Percentiles rank a stretch among this genome's conserved stretches.
Evolutionary conservation across 495 filamentous ascomycete genomes (phyloP).

Genomic region (Neurospora pannonica): DNA sequence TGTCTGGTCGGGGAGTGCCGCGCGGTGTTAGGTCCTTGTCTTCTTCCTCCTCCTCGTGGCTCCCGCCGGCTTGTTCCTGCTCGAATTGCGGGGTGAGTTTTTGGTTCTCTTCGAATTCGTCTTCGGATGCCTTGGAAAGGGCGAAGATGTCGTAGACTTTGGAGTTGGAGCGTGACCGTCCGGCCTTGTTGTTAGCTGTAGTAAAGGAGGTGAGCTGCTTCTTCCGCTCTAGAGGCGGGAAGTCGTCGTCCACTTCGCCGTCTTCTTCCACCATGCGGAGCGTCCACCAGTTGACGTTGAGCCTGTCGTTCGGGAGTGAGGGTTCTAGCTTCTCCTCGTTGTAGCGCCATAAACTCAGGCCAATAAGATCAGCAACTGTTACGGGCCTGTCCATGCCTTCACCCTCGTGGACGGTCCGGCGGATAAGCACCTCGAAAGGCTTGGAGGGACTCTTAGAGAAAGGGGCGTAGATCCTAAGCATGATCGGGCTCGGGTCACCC

Average conservation of each 20-base stretch:
- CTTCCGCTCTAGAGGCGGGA: conserved; percentile 73
- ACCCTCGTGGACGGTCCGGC: conserved; percentile 63
- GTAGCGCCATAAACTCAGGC: conserved; percentile 79
- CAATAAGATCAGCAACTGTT: conserved; percentile 84
- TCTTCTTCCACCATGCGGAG: conserved; percentile 82
- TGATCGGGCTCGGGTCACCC: conserved; percentile 71
- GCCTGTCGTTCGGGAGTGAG: conserved; percentile 52
- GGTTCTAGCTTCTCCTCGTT: conserved; percentile 73
- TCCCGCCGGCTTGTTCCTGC: conserved; percentile 40
- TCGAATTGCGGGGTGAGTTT: conserved; percentile 61
- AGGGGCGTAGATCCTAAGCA: conserved; percentile 78
- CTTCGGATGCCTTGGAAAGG: conserved; percentile 68
- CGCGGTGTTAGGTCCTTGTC: conserved; percentile 30
- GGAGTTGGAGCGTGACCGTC: conserved; percentile 61
- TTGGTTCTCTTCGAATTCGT: conserved; percentile 71
- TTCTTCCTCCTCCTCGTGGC: conserved; percentile 23
- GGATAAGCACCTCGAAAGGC: conserved; percentile 69
- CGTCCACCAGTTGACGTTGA: conserved; percentile 87
- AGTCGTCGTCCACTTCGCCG: conserved; percentile 92
- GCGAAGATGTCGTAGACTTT: conserved; percentile 92
- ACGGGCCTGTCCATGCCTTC: conserved; percentile 51
- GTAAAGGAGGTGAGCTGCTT: conserved; percentile 77
- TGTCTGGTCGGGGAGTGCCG: conserved; percentile 35
- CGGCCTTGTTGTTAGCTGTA: conserved; percentile 71
- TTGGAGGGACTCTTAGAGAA: conserved; percentile 63